A percentile compares a stretch with the other conserved stretches of the same genome.
Conservation (phyloP, 192 early-diverging fungal genomes). For the Dispira simplex region DNA sequence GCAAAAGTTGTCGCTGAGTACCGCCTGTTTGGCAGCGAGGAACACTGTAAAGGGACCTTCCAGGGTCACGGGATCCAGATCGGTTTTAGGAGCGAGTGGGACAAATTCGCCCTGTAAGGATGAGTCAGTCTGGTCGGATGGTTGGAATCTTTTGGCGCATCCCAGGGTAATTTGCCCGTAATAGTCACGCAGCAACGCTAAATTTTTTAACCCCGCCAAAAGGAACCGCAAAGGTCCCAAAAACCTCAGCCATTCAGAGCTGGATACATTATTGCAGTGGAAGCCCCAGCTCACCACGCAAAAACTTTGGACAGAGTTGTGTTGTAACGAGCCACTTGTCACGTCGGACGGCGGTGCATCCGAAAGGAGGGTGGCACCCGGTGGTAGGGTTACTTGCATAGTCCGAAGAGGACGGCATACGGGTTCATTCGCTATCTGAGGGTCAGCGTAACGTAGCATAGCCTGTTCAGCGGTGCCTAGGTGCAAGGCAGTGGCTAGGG, state of each 20-base stretch:
- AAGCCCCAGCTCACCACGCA: slow-evolving; percentile 7
- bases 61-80: background rate
- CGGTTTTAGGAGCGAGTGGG: background rate
- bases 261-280: slow-evolving; percentile 4
- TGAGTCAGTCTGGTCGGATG: background rate
- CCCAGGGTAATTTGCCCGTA: background rate
- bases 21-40: slow-evolving; percentile 7
- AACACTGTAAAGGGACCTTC: slow-evolving; percentile 2
- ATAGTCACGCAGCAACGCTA: background rate
- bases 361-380: background rate
- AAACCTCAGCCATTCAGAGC: background rate
- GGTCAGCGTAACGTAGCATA: background rate
- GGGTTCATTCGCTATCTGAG: background rate
- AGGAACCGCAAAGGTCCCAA: background rate
- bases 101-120: background rate
- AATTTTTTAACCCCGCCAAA: background rate
- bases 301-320: background rate
- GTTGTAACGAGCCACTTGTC: background rate
- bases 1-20: background rate
- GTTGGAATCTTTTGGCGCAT: background rate
- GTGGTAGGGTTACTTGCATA: background rate
- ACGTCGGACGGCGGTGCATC: background rate
- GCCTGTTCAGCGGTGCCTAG: background rate
- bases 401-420: background rate
- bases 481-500: background rate